A percentile compares a stretch with the other conserved stretches of the same genome.
Conservation (phyloP, 1,284 basidiomycete species). For the Leucoagaricus sp. region DNA sequence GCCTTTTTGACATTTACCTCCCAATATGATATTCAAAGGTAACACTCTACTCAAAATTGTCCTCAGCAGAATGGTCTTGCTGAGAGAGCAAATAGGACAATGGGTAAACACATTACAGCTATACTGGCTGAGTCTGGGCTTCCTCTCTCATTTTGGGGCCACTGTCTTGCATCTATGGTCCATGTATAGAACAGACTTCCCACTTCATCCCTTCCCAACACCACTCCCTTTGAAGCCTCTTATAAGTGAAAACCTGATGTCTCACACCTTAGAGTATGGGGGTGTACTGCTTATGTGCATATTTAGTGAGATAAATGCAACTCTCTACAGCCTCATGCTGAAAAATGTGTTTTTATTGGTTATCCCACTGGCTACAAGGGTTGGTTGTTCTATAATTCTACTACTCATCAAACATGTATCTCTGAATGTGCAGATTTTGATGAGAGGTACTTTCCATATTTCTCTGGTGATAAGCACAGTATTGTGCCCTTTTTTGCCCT, state of each 20-base stretch:
- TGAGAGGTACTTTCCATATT: background rate
- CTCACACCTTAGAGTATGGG: constrained; percentile 15
- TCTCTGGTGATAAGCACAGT: background rate
- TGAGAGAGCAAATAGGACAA: constrained; percentile 13
- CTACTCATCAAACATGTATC: constrained; percentile 5
- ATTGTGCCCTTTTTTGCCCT: background rate
- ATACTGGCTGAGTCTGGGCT: background rate
- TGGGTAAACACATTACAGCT: constrained; percentile 4
- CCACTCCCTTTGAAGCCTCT: constrained; percentile 4
- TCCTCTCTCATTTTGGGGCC: background rate
- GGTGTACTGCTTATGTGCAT: constrained; percentile 32
- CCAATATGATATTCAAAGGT: too few relatives aligned
- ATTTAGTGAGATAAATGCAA: constrained; percentile 26
- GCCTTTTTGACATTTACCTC: too few relatives aligned
- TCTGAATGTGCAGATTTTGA: background rate
- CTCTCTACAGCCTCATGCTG: constrained; percentile 24
- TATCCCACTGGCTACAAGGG: constrained; percentile 27
- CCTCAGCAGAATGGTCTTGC: constrained; percentile 16
- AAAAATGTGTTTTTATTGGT: constrained; percentile 32
- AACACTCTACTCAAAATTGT: too few relatives aligned
- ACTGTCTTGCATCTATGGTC: background rate
- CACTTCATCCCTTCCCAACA: constrained; percentile 1
- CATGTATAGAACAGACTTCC: constrained; percentile 15
- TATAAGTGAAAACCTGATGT: background rate
- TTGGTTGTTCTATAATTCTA: constrained; percentile 30